A percentile compares a stretch with the other conserved stretches of the same genome.
Evolutionary conservation across 805 yeast genomes (phyloP).

Genomic region (Groenewaldozyma salmanticensis): DNA sequence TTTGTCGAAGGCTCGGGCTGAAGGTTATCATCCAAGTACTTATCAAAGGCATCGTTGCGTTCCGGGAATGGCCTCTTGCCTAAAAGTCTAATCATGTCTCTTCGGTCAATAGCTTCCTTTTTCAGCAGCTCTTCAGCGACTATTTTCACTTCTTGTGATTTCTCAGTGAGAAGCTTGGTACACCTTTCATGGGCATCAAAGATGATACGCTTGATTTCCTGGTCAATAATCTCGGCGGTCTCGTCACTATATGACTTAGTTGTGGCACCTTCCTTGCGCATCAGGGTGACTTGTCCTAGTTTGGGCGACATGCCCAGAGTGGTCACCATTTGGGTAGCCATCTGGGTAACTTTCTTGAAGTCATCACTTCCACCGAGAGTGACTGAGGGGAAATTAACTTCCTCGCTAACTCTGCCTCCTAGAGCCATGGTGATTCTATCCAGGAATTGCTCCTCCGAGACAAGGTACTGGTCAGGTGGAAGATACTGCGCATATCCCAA

Average conservation of each 20-base stretch:
- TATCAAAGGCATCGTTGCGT: constrained; percentile 81
- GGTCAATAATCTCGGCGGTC: constrained; percentile 58
- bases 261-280: constrained; percentile 26
- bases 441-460: constrained; percentile 62
- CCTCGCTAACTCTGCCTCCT: constrained; percentile 91
- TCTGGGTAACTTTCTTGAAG: constrained; percentile 79
- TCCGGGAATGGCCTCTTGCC: constrained; percentile 76
- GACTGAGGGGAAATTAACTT: constrained; percentile 74
- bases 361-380: constrained; percentile 92
- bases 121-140: constrained; percentile 65
- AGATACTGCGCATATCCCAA: constrained; percentile 93
- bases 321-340: constrained; percentile 86
- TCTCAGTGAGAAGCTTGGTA: constrained; percentile 45
- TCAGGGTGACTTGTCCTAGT: constrained; percentile 58
- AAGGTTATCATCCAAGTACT: constrained; percentile 40
- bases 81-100: constrained; percentile 64
- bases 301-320: constrained; percentile 80
- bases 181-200: constrained; percentile 57
- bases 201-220: constrained; percentile 58
- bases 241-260: constrained; percentile 63
- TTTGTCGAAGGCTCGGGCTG: too few species aligned
- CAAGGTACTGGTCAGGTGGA: constrained; percentile 79
- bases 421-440: constrained; percentile 91
- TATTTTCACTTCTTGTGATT: constrained; percentile 48
- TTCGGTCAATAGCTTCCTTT: constrained; percentile 74